phyloP scores from a whole-genome alignment of 495 filamentous ascomycete species.

The Letharia columbiana region DNA sequence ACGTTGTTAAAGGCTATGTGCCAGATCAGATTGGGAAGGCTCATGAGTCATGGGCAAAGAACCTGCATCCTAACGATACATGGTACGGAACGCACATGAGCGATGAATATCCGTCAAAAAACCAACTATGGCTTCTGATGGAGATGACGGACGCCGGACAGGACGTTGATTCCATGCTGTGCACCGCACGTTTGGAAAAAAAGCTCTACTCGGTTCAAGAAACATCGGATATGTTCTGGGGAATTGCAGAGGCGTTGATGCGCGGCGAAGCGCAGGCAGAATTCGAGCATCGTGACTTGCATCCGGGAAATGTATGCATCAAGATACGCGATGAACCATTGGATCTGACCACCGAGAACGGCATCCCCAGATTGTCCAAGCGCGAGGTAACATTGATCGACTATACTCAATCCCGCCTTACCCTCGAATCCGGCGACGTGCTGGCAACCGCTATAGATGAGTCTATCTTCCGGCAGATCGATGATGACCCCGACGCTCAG shows the following conservation, averaged over 20 bases:
- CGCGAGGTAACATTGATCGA: constrained; percentile 80
- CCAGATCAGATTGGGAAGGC: constrained; percentile 27
- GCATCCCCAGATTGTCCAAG: constrained; percentile 29
- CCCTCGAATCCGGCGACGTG: constrained; percentile 27
- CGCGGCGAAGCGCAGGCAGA: constrained; percentile 61
- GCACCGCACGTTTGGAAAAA: constrained; percentile 26
- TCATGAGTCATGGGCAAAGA: background rate
- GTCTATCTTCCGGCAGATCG: constrained; percentile 24
- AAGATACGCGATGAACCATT: constrained; percentile 18
- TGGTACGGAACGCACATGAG: background rate
- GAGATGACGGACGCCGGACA: constrained; percentile 82
- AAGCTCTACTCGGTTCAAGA: background rate
- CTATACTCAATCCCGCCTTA: constrained; percentile 73
- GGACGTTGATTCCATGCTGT: constrained; percentile 57
- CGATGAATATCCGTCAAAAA: constrained; percentile 44
- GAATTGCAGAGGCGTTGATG: constrained; percentile 65
- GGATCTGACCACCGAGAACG: background rate
- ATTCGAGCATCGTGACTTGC: constrained; percentile 89
- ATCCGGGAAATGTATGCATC: constrained; percentile 82
- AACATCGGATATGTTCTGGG: constrained; percentile 71
- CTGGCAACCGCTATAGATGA: constrained; percentile 37
- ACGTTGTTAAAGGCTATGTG: constrained; percentile 62
- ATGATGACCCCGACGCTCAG: constrained; percentile 6
- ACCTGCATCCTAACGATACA: background rate
- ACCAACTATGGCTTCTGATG: constrained; percentile 69